Percentiles rank a stretch among this genome's conserved stretches.
Evolutionary conservation across 345 rosid species (phyloP).

Genomic region (Litchi chinensis): DNA sequence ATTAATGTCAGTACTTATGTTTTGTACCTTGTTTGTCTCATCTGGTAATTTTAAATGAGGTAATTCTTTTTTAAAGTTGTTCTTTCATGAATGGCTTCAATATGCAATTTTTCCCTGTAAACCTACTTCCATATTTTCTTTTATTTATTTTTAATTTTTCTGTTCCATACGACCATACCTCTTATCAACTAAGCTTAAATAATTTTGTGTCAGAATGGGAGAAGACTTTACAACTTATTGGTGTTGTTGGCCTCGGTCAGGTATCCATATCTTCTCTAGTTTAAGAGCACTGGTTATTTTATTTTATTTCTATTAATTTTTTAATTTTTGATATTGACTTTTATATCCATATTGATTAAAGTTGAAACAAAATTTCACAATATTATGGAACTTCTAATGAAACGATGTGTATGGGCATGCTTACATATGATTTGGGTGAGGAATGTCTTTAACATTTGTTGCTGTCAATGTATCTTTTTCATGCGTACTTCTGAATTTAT

Average conservation of each 20-base stretch:
- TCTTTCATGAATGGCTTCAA: background rate
- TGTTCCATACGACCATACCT: slow-evolving; percentile 3
- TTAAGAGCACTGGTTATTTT: slow-evolving; percentile 8
- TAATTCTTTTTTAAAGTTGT: background rate
- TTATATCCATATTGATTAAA: background rate
- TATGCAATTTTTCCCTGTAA: background rate
- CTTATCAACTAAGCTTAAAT: slow-evolving; percentile 15
- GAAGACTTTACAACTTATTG: slow-evolving; percentile 79
- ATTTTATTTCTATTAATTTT: background rate
- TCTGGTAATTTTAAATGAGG: background rate
- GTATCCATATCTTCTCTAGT: slow-evolving; percentile 37
- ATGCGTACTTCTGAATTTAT: background rate
- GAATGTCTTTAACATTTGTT: background rate
- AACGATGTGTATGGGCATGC: background rate
- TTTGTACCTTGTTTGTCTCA: background rate
- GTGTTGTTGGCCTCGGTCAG: slow-evolving; percentile 70
- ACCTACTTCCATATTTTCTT: background rate
- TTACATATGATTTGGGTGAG: too few relatives aligned
- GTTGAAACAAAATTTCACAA: background rate
- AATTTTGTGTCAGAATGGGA: slow-evolving; percentile 78
- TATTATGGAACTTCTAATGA: background rate
- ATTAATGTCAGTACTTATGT: background rate
- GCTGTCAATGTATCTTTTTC: background rate
- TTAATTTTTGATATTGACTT: slow-evolving; percentile 7
- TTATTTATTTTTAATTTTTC: slow-evolving; percentile 6